These are phyloP conservation scores for Astrephomene gubernaculifera DNA, from an alignment of 139 green algal genomes.

Conservation along the genomic window DNA sequence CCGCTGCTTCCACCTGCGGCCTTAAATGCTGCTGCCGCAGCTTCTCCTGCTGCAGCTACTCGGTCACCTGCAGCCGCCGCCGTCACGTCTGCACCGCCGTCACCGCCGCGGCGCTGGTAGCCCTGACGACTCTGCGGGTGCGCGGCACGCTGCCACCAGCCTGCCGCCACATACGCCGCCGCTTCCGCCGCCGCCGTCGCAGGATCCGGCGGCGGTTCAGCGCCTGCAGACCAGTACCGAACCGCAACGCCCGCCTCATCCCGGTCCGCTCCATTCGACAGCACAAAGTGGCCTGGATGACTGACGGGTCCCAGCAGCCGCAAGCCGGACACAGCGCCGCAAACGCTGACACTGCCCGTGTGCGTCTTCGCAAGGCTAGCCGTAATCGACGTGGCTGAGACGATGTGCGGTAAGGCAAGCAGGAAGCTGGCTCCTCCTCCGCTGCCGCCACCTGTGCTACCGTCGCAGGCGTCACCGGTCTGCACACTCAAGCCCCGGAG, in stretches of 20 bases:
- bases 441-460: too few species aligned
- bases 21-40: background rate
- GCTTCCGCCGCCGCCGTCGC: background rate
- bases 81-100: background rate
- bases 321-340: background rate
- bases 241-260: slow-evolving; percentile 7
- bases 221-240: slow-evolving; percentile 12
- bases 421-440: too few species aligned
- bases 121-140: too few species aligned
- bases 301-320: background rate
- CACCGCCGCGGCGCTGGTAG: background rate
- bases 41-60: background rate
- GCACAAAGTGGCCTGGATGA: slow-evolving; percentile 27
- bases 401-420: background rate
- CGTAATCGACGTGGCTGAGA: background rate
- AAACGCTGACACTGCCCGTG: background rate
- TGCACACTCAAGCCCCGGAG: background rate
- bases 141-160: slow-evolving; percentile 13
- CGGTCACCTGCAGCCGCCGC: background rate
- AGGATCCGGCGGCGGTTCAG: background rate
- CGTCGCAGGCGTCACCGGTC: too few species aligned
- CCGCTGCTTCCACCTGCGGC: background rate
- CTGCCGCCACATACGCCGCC: background rate
- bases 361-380: background rate
- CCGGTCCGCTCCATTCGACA: slow-evolving; percentile 22